Conservation (phyloP, 805 yeast species). For the Cyberlindnera nakhonratchasimensis region DNA sequence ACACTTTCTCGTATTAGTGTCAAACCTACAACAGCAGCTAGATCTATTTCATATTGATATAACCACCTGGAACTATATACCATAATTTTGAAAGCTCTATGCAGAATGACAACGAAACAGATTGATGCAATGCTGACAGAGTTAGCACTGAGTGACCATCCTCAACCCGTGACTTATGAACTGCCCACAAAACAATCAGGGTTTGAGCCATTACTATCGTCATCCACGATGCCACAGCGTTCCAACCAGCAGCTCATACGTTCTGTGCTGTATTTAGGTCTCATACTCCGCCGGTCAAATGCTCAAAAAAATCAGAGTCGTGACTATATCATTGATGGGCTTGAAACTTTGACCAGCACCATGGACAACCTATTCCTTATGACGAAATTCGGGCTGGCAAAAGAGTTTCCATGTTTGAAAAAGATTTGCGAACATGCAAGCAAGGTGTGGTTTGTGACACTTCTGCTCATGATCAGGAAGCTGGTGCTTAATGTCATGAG, state of each 20-base stretch:
- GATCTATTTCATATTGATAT: too few species aligned
- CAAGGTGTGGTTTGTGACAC: slow-evolving; percentile 23
- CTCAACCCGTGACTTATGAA: slow-evolving; percentile 3
- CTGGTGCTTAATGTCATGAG: slow-evolving; percentile 6
- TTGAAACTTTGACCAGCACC: slow-evolving; percentile 20
- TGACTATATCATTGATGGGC: slow-evolving; percentile 15
- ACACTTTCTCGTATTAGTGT: too few species aligned
- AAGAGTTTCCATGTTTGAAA: slow-evolving; percentile 5
- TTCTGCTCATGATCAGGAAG: slow-evolving; percentile 13
- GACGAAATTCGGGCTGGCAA: slow-evolving; percentile 16
- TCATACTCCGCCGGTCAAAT: slow-evolving; percentile 8
- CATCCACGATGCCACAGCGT: too few species aligned
- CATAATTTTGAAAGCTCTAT: too few species aligned
- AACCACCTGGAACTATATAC: too few species aligned
- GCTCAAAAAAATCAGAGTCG: slow-evolving; percentile 4
- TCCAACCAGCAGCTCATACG: slow-evolving; percentile 17
- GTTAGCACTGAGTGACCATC: slow-evolving; percentile 6
- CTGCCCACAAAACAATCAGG: slow-evolving; percentile 1
- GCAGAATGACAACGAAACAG: slow-evolving; percentile 4
- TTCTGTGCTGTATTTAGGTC: slow-evolving; percentile 17
- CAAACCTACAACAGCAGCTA: too few species aligned
- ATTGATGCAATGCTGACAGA: slow-evolving; percentile 10
- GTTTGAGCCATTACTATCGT: too few species aligned
- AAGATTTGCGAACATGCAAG: slow-evolving; percentile 9
- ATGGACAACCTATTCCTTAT: slow-evolving; percentile 21